Evolutionary conservation across 73 alveolate species (phyloP).

Genomic region (Paramecium primaurelia): DNA sequence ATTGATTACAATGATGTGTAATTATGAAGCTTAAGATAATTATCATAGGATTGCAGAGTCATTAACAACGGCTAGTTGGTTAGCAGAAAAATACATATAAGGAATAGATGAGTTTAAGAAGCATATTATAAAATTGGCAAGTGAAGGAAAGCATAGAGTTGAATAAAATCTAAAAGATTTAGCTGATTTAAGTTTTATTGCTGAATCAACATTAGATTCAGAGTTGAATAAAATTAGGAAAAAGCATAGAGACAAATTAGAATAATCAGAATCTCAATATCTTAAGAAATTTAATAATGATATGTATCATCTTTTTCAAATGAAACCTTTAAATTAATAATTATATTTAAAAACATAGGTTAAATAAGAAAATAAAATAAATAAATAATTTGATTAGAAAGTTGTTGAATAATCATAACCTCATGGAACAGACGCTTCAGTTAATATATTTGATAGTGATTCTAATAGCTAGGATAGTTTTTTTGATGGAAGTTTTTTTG

Average conservation of each 20-base stretch:
- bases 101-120: constrained; percentile 21
- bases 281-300: not conserved
- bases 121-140: constrained; percentile 23
- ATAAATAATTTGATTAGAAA: not conserved
- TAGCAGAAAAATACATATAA: not conserved
- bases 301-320: constrained; percentile 5
- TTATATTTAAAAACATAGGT: not conserved
- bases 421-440: constrained; percentile 31
- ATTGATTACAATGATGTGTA: not conserved
- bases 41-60: constrained; percentile 12
- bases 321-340: constrained; percentile 14
- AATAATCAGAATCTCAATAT: not conserved
- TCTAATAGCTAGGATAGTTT: not conserved
- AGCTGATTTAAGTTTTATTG: constrained; percentile 20
- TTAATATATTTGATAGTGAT: not conserved
- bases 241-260: not conserved
- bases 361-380: not conserved
- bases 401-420: not conserved
- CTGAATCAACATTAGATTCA: not conserved
- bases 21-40: not conserved
- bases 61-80: constrained; percentile 20
- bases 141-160: constrained; percentile 26
- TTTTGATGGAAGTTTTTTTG: constrained; percentile 39
- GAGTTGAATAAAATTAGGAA: not conserved
- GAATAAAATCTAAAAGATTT: constrained; percentile 14